Base-by-base conservation (phyloP, 495 filamentous ascomycete genomes). In the Penicillium pulvis region DNA sequence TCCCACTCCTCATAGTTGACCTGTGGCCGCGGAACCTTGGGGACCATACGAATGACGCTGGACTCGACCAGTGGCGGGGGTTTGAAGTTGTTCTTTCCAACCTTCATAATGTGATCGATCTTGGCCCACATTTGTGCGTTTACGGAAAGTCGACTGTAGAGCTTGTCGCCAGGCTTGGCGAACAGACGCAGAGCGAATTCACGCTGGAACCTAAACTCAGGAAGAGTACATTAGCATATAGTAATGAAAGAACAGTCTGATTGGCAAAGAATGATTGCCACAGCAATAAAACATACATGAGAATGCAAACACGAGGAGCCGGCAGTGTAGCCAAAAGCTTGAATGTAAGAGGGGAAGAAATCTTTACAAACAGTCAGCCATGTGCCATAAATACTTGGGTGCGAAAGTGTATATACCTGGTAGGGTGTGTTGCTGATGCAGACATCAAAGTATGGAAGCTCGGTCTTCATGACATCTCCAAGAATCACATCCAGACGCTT, bases 41-140 rank as follows among this genome's bases (percentile, higher is more conserved):
- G 88, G 59, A 90, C 85, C 48, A 96, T 79, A 33, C 87, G 72
- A 50, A 92, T 82, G n/a, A 93, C 91, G 56, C 85, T 90, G 12
- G 85, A 89, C 73, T 98, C 93, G 19, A 98, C 93, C 66, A 89
- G 82, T 10, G 93, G 93, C 19, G 93, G 93, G 1, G 94, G 94
- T 64, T 89, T 92, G 81, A 95, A 97, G 77, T 97, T 98, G 72
- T 93, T 93, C 62, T 87, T 87, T 31, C 92, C 91, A 30, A 97
- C 92, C 76, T 95, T 95, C 85, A 93, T 89, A 63, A 95, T 87
- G 67, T 96, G 91, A 46, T 86, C 85, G 41, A 92, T 86, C 59
- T 87, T 90, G 16, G 92, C 88, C 88, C 90, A 97, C 83, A 97
- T 96, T 70, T 97, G 94, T 24, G 90, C 91, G 61, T 98, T 98